Evolutionary conservation across 1,284 basidiomycete genomes (phyloP), one percentile per base, ranked within the genome.

Genomic region (Cutaneotrichosporon sp.): DNA sequence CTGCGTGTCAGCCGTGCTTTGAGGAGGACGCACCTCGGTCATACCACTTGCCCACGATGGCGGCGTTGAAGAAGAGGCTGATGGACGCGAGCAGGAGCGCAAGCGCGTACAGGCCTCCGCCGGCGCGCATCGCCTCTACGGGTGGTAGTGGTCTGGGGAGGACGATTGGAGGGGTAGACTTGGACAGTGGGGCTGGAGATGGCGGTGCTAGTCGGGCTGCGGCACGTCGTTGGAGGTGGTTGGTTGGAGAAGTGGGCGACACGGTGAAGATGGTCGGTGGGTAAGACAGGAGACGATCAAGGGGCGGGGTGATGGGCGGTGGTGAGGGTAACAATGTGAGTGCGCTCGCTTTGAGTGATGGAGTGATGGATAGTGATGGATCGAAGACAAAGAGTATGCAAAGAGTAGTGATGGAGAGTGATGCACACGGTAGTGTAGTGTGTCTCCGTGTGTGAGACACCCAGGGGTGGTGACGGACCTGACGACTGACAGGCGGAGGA

Each of bases 21-120:
- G 14, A 22, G n/a, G 13, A 13, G 8, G 13, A 53, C 51, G 9
- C 22, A 53, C 51, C 34, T 6, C 51, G 33, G 13, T 53, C 51
- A 53, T 53, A 53, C 22, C 34, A 53, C 51, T 13, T 53, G 34
- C 22, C 34, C n/a, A 53, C 9, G 33, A 38, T 16, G 13, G 20
- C 20, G 33, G 20, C 33, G 31, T 38, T 53, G 24, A 13, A 25
- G 33, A 53, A 9, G 1, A 53, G 34, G 33, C 22, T 25, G 13
- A 34, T 18, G 4, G 34, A 38, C 4, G 34, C 51, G 20, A 53
- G 34, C 2, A 38, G n/a, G 51, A 53, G 20, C 20, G 34, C 34
- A 11, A 38, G 20, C 33, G 34, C 33, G 31, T 24, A 22, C 33
- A 53, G 24, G 20, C 33, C 33, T 7, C 20, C 22, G 13, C 9